Evolutionary conservation across 306 rosid species (phyloP).

Genomic region (Notholithocarpus densiflorus): DNA sequence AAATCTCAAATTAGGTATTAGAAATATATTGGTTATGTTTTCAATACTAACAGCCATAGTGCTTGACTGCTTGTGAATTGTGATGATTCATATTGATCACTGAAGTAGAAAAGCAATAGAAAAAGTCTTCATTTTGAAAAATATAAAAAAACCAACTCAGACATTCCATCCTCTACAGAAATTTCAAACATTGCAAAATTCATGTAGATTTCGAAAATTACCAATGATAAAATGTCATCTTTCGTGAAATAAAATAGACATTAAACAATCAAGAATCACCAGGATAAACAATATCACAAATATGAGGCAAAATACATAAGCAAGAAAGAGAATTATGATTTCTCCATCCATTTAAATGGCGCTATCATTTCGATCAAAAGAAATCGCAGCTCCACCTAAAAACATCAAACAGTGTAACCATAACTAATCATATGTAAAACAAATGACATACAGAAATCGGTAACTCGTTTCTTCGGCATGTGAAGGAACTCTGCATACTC

Average conservation of each 20-base stretch:
- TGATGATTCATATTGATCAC: not conserved
- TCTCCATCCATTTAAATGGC: not conserved
- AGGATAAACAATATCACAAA: not conserved
- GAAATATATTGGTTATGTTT: not conserved
- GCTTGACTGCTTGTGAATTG: not conserved
- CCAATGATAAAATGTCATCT: not conserved
- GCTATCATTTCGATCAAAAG: not conserved
- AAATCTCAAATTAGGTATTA: not conserved
- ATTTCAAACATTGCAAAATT: not conserved
- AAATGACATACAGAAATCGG: constrained; percentile 62
- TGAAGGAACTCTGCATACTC: constrained; percentile 84
- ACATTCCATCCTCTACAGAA: not conserved
- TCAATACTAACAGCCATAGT: not conserved
- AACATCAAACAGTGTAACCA: not conserved
- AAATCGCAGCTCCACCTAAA: not conserved
- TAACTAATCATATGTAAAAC: not conserved
- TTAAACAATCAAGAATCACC: not conserved
- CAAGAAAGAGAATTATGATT: not conserved
- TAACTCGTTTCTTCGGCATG: constrained; percentile 55
- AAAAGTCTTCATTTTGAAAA: not conserved
- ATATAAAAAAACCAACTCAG: not conserved
- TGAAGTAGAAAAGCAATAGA: not conserved
- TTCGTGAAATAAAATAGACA: not conserved
- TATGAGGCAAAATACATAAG: not conserved
- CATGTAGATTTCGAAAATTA: not conserved